Evolutionary conservation across 176 grass and related monocot species (phyloP).

Genomic region (Eleusine indica): DNA sequence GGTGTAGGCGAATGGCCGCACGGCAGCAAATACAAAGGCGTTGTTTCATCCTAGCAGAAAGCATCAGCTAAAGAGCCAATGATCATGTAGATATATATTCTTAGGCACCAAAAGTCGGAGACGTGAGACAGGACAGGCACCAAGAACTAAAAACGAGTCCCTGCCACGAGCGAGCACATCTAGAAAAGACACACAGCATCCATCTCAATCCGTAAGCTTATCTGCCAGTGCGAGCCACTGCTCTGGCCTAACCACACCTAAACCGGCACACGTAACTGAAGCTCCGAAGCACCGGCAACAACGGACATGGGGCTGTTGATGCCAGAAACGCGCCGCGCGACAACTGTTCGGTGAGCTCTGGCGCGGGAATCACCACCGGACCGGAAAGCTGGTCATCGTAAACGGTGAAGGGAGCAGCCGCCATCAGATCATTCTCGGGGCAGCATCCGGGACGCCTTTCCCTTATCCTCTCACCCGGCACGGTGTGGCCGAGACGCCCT

Average conservation of each 20-base stretch:
- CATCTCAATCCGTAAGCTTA: not conserved
- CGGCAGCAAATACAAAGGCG: no score
- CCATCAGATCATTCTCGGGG: slow-evolving; percentile 25
- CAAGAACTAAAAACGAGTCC: not conserved
- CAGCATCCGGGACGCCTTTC: not conserved
- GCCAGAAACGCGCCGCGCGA: no score
- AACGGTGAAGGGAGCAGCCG: not conserved
- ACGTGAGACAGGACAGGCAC: not conserved
- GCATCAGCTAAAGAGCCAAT: not conserved
- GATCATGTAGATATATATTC: not conserved
- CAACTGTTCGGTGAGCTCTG: not conserved
- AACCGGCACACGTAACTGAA: not conserved
- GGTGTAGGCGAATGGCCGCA: no score
- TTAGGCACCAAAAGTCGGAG: not conserved
- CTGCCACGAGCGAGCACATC: not conserved
- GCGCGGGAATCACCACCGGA: not conserved
- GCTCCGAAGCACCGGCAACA: not conserved
- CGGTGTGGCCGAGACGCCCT: slow-evolving; percentile 24
- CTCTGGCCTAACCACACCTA: not conserved
- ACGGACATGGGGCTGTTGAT: not conserved
- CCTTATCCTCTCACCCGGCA: not conserved
- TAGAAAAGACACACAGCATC: not conserved
- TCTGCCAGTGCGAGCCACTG: not conserved
- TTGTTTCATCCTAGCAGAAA: no score
- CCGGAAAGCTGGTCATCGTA: not conserved